Evolutionary conservation across 2,329 filamentous ascomycete genomes (phyloP), one percentile per base, ranked within the genome.

Genomic region (Lojkania enalia): DNA sequence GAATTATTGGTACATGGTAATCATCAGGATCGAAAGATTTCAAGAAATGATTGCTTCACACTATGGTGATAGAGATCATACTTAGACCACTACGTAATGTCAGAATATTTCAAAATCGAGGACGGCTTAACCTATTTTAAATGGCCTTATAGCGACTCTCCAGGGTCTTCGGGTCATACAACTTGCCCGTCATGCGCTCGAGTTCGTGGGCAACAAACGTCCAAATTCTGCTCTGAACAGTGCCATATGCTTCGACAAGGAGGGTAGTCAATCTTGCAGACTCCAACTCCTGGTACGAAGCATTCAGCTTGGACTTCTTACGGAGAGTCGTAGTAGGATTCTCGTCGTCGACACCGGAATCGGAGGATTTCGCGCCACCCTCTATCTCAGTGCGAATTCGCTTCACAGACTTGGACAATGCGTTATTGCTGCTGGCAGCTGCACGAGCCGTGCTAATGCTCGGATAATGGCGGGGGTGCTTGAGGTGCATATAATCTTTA

Each of bases 401-500:
- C 30, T 52, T 58, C 27, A 11, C 9, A 7, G 15, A 33, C 7
- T 15, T 16, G 9, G 7, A 11, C 30, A 9, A 7, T 16, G 30
- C 30, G 9, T 54, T 49, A 21, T 57, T 58, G 39, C 44, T 48
- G 42, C 46, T 55, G 29, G 39, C 35, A 29, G 21, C 23, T 11
- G 38, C 50, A 20, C 25, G 23, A 5, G 23, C 44, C 20, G 5
- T 32, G 13, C 39, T 38, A 11, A 32, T n/a, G 6, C 36, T 20
- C 2, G 46, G 35, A 40, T 49, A 48, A 35, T 49, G 30, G 3
- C 48, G 43, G 1, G 57, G 56, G 9, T 61, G 50, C 16, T 57
- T 57, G 6, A 71, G 44, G 25, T 70, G 55, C 52, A 64, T 57
- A 40, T 65, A 70, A 48, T 70, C 67, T 12, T 52, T 55, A 3